A percentile compares a stretch with the other conserved stretches of the same genome.
Conservation (phyloP, 2,329 filamentous ascomycete species). For the Trichoderma arundinaceum region DNA sequence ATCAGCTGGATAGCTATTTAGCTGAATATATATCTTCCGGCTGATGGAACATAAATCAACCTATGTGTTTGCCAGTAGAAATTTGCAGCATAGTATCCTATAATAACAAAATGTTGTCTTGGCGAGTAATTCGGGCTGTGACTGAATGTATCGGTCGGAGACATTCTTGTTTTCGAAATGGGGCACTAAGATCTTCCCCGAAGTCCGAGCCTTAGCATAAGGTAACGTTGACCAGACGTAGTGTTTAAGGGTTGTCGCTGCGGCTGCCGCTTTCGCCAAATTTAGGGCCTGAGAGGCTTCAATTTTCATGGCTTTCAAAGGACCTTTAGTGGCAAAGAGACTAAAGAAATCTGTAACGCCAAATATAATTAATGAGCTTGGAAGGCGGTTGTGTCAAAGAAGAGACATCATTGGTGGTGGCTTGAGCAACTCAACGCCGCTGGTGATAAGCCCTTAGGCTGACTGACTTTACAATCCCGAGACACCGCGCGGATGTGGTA, state of each 20-base stretch:
- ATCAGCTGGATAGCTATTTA: not conserved
- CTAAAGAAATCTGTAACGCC: not conserved
- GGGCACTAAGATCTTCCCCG: not conserved
- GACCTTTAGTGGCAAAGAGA: not conserved
- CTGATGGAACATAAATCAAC: not conserved
- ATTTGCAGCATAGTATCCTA: not conserved
- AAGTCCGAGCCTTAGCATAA: not conserved
- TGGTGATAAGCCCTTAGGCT: not conserved
- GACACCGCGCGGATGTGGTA: not conserved
- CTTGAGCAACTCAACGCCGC: not conserved
- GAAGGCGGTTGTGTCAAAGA: not conserved
- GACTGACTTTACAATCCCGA: not conserved
- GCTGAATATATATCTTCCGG: not conserved
- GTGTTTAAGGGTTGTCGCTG: not conserved
- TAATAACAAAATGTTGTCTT: conserved; percentile 1
- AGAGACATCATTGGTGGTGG: not conserved
- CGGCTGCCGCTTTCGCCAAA: not conserved
- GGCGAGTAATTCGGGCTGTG: not conserved
- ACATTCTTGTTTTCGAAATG: conserved; percentile 4
- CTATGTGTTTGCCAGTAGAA: conserved; percentile 4
- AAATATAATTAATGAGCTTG: conserved; percentile 1
- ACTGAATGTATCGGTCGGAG: not conserved
- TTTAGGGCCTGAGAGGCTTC: not conserved
- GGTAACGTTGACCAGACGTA: not conserved
- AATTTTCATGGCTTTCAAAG: not conserved